Evolutionary conservation across 768 basidiomycete species (phyloP).

Genomic region (Lentinula boryana): DNA sequence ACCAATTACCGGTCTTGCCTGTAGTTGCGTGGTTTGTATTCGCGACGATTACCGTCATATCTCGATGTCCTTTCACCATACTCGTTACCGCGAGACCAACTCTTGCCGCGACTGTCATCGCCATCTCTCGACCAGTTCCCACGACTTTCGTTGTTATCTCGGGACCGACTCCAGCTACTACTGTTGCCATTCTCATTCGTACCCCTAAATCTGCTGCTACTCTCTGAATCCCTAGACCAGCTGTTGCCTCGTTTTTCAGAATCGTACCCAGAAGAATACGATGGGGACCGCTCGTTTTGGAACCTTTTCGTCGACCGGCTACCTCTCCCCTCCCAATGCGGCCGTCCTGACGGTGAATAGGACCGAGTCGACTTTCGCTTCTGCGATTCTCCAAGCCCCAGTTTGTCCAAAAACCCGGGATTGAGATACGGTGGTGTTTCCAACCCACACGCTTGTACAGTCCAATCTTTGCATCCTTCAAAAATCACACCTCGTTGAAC

Average conservation of each 20-base stretch:
- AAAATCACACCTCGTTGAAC: constrained; percentile 37
- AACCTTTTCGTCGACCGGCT: not conserved
- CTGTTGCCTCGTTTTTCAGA: not conserved
- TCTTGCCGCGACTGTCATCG: not conserved
- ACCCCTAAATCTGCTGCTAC: not conserved
- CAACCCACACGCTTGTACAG: constrained; percentile 49
- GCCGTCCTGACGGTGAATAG: not conserved
- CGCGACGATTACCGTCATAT: not conserved
- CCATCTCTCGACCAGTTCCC: not conserved
- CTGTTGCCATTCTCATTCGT: not conserved
- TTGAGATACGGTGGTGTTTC: constrained; percentile 45
- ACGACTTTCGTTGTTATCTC: not conserved
- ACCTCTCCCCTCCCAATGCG: not conserved
- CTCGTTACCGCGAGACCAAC: not conserved
- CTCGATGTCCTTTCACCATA: not conserved
- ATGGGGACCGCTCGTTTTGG: not conserved
- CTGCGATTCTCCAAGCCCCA: constrained; percentile 20
- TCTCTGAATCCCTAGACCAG: not conserved
- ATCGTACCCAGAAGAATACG: not conserved
- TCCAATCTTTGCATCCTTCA: constrained; percentile 58
- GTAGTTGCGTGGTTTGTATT: not conserved
- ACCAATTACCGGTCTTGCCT: not conserved
- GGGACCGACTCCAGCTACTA: not conserved
- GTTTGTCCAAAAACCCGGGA: constrained; percentile 34
- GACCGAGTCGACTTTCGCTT: not conserved